phyloP scores from a whole-genome alignment of 306 rosid genomes.

The Inga laurina region DNA sequence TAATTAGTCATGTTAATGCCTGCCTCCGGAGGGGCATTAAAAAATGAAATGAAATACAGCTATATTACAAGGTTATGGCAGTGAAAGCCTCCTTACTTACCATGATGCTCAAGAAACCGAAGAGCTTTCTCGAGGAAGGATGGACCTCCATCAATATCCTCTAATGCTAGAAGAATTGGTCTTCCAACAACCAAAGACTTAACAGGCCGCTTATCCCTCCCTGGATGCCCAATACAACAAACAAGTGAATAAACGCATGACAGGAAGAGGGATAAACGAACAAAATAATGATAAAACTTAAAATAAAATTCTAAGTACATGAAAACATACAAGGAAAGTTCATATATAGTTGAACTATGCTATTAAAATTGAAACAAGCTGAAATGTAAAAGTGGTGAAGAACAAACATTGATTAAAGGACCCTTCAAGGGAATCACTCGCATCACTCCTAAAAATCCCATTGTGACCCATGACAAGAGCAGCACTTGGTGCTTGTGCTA shows the following conservation, averaged over 20 bases:
- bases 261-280: background rate
- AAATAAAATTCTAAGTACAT: background rate
- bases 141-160: constrained; percentile 99
- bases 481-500: constrained; percentile 98
- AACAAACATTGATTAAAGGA: constrained; percentile 93
- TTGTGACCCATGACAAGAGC: constrained; percentile 99
- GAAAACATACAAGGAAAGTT: constrained; percentile 4
- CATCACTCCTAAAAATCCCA: constrained; percentile 87
- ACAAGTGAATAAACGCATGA: constrained; percentile 6
- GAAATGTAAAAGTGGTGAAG: constrained; percentile 26
- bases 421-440: constrained; percentile 84
- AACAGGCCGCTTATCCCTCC: constrained; percentile 96
- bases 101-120: constrained; percentile 81
- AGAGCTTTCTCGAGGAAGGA: constrained; percentile 98
- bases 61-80: background rate
- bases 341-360: constrained; percentile 17
- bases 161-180: constrained; percentile 94
- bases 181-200: constrained; percentile 99
- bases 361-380: constrained; percentile 19
- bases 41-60: constrained; percentile 20
- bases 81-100: constrained; percentile 46
- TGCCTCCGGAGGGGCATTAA: background rate
- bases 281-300: background rate
- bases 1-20: background rate
- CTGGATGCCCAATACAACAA: constrained; percentile 40